Conservation (phyloP, 148 eudicot species). For the Vaccinium macrocarpon region DNA sequence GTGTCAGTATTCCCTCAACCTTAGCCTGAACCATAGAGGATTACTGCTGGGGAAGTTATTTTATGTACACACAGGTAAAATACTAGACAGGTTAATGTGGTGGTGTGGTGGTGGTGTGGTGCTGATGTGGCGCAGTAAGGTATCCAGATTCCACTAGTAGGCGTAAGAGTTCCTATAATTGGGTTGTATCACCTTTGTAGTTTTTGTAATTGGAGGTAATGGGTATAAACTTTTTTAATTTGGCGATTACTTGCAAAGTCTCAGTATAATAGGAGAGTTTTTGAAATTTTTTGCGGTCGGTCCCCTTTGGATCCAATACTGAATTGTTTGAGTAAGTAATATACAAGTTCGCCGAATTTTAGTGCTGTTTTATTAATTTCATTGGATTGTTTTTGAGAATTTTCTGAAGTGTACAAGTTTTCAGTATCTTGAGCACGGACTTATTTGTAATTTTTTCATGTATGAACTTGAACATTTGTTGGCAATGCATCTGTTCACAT, state of each 20-base stretch:
- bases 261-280: neutral
- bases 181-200: neutral
- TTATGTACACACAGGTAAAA: neutral
- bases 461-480: slow-evolving; percentile 7
- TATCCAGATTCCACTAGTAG: neutral
- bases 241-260: neutral
- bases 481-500: neutral
- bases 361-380: neutral
- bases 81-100: neutral
- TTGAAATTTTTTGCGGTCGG: neutral
- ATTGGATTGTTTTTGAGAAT: neutral
- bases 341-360: neutral
- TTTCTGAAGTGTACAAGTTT: neutral
- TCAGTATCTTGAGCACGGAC: neutral
- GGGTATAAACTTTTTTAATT: neutral
- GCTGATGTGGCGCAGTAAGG: neutral
- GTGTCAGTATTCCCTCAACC: neutral
- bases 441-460: neutral
- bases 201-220: neutral
- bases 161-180: neutral
- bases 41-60: neutral
- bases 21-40: neutral
- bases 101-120: neutral
- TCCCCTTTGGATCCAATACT: neutral
- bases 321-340: neutral